Evolutionary conservation across 2,329 filamentous ascomycete genomes (phyloP).

Genomic region (Fusarium buharicum): DNA sequence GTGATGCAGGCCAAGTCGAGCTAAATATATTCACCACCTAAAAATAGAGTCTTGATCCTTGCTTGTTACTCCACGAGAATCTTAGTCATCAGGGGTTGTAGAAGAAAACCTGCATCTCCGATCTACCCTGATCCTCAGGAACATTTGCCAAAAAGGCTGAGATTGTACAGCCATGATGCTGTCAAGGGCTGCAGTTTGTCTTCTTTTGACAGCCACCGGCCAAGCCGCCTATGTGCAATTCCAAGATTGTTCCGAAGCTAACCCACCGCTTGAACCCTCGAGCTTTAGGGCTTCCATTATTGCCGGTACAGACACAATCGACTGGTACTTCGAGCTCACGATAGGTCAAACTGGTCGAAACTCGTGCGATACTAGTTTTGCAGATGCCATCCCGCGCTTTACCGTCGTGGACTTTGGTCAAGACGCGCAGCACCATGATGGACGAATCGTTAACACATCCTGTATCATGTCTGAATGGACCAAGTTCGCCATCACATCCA

Average conservation of each 20-base stretch:
- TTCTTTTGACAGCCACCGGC: constrained; percentile 2
- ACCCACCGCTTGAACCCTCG: constrained; percentile 10
- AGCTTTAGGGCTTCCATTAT: constrained; percentile 15
- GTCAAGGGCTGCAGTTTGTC: neutral
- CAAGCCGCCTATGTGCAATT: constrained; percentile 29
- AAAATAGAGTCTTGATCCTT: no score
- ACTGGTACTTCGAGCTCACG: constrained; percentile 7
- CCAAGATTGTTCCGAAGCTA: constrained; percentile 7
- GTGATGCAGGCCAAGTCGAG: no score
- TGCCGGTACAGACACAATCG: neutral
- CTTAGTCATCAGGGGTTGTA: no score
- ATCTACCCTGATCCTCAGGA: no score
- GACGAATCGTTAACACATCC: constrained; percentile 17
- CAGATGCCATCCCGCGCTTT: neutral
- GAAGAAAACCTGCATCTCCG: no score
- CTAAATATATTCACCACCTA: no score
- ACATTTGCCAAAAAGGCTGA: no score
- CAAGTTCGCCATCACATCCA: constrained; percentile 5
- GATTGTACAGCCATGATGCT: constrained; percentile 24
- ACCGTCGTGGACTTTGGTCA: neutral
- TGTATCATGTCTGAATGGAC: constrained; percentile 3
- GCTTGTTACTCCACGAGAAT: no score
- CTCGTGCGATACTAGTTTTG: constrained; percentile 1
- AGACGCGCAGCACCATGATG: neutral
- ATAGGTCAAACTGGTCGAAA: constrained; percentile 3